Evolutionary conservation across 495 filamentous ascomycete species (phyloP), one percentile per base, ranked within the genome.

Genomic region (Polyplosphaeria fusca): DNA sequence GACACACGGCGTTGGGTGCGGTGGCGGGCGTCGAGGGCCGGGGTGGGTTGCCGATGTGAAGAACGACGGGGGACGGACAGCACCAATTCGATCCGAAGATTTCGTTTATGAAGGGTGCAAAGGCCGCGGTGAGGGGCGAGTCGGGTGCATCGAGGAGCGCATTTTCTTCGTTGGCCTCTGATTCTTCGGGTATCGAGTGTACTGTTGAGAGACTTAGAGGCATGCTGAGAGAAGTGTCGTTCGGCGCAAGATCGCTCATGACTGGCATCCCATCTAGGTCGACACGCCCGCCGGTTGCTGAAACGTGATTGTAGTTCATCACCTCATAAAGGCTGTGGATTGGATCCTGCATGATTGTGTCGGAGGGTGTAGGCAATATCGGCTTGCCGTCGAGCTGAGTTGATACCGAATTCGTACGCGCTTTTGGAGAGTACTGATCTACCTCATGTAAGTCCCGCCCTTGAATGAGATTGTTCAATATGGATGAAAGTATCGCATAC

Each of bases 231-330:
- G 40, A 27, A n/a, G 22, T 12, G 28, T 57, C 30, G 7, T 22
- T 5, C 4, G 55, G 42, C 11, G 40, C 39, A 7, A 56, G 35
- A 26, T 43, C 52, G 2, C 45, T 49, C 44, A 63, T 47, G 24
- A 55, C 53, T 48, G 47, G 26, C 52, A 57, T 57, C 14, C 52
- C 59, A 44, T 63, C 53, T 30, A 63, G 28, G 27, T 63, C 59
- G 5, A 52, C 19, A 14, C 12, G 45, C 9, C 47, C 9, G 18
- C 46, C 40, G 13, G 38, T 55, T 2, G 44, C 20, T 25, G 43
- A 37, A 25, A 42, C 19, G 18, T 57, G 43, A 35, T 27, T 25
- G 47, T 51, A 58, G 26, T 48, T 35, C 11, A 47, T 27, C 3
- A 40, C 28, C 2, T 55, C 52, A 28, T 30, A 50, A 13, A 39